These are phyloP conservation scores for Lepidium campestre DNA, from an alignment of 441 rosid genomes.

Conservation along the genomic window DNA sequence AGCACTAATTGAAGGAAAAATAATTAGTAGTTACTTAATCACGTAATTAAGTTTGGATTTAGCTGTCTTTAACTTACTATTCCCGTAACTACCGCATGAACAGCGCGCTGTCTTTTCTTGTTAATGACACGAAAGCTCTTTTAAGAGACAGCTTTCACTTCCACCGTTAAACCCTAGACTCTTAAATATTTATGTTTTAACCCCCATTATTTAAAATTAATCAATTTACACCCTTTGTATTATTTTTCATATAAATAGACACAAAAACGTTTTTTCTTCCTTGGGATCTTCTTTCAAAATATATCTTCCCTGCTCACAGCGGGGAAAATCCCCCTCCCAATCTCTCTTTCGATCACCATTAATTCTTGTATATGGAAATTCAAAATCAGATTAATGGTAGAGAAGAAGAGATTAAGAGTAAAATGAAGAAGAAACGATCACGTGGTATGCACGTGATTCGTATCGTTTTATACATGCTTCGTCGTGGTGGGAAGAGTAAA, in stretches of 20 bases:
- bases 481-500: constrained; percentile 32
- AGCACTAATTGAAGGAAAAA: background rate
- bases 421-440: constrained; percentile 30
- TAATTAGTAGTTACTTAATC: background rate
- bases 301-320: constrained; percentile 21
- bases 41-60: background rate
- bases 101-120: constrained; percentile 12
- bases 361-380: constrained; percentile 13
- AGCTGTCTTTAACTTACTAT: constrained; percentile 21
- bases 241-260: constrained; percentile 16
- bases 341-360: constrained; percentile 9
- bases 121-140: constrained; percentile 15
- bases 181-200: background rate
- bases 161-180: background rate
- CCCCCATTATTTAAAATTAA: background rate
- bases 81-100: constrained; percentile 13
- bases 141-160: constrained; percentile 17
- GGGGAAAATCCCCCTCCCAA: background rate
- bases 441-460: constrained; percentile 37
- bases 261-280: background rate
- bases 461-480: constrained; percentile 41
- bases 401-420: constrained; percentile 10
- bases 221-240: background rate
- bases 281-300: constrained; percentile 24
- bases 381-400: constrained; percentile 7